phyloP scores from a whole-genome alignment of 331 rosid species.

The Prunus yedoensis region DNA sequence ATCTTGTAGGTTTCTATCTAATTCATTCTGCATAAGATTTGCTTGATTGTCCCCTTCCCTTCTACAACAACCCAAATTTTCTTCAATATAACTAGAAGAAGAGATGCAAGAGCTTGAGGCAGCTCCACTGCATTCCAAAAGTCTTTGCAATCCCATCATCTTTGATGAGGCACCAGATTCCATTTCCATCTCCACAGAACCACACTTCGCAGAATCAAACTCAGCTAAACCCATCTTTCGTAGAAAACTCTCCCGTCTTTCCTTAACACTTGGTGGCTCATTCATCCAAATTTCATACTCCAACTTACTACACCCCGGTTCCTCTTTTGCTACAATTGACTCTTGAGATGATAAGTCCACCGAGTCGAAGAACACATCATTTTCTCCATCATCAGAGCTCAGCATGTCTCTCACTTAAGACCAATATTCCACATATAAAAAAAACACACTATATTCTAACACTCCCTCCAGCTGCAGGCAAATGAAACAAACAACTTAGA shows the following conservation, averaged over 20 bases:
- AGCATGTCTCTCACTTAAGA: constrained; percentile 64
- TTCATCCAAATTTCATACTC: constrained; percentile 63
- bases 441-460: neutral
- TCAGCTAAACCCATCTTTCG: constrained; percentile 50
- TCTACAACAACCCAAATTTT: constrained; percentile 12
- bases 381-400: constrained; percentile 53
- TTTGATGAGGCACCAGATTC: too few relatives aligned
- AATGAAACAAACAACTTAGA: constrained; percentile 14
- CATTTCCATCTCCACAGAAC: constrained; percentile 19
- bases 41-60: constrained; percentile 16
- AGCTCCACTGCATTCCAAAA: constrained; percentile 43
- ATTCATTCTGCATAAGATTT: constrained; percentile 25
- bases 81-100: constrained; percentile 21
- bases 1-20: constrained; percentile 12
- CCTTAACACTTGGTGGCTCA: constrained; percentile 74
- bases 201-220: constrained; percentile 27
- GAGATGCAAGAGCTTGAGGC: constrained; percentile 36
- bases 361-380: constrained; percentile 75
- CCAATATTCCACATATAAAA: constrained; percentile 41
- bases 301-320: constrained; percentile 21
- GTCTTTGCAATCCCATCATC: constrained; percentile 38
- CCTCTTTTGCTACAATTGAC: constrained; percentile 23
- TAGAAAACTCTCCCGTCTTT: constrained; percentile 62
- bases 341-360: constrained; percentile 58
- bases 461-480: constrained; percentile 24